Conservation (phyloP, 73 alveolate species). For the Tetrahymena elliotti region DNA sequence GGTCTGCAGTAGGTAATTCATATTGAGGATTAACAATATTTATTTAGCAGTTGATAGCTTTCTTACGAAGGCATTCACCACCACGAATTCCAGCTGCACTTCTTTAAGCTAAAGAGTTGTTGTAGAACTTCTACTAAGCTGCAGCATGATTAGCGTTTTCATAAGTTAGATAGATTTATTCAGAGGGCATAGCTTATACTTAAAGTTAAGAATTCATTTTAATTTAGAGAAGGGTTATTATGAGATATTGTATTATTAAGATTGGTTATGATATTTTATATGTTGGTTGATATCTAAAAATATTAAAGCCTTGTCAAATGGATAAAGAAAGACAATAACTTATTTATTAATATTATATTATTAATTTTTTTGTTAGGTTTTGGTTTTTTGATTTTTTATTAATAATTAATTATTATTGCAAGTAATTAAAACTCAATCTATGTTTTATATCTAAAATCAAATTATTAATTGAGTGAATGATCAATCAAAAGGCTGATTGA, state of each 20-base stretch:
- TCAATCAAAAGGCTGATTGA: too few relatives aligned
- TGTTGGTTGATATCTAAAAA: neutral
- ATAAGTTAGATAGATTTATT: neutral
- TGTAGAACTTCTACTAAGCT: neutral
- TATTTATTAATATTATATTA: neutral
- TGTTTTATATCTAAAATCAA: neutral
- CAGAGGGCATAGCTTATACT: neutral
- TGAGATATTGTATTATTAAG: too few relatives aligned
- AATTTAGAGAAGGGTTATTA: neutral
- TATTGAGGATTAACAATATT: neutral
- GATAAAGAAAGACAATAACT: neutral
- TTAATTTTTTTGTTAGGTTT: neutral
- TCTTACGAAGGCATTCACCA: neutral
- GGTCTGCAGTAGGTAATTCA: neutral
- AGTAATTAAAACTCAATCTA: neutral
- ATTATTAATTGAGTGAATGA: neutral
- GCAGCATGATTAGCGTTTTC: neutral
- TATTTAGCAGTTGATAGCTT: neutral
- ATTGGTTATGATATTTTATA: neutral
- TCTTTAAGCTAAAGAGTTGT: neutral
- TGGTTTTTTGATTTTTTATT: neutral
- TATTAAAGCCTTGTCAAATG: neutral
- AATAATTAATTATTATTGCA: neutral
- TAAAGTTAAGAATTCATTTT: neutral
- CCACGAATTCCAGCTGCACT: neutral